phyloP scores from a whole-genome alignment of 2,329 filamentous ascomycete species.

The Beauveria varroae region DNA sequence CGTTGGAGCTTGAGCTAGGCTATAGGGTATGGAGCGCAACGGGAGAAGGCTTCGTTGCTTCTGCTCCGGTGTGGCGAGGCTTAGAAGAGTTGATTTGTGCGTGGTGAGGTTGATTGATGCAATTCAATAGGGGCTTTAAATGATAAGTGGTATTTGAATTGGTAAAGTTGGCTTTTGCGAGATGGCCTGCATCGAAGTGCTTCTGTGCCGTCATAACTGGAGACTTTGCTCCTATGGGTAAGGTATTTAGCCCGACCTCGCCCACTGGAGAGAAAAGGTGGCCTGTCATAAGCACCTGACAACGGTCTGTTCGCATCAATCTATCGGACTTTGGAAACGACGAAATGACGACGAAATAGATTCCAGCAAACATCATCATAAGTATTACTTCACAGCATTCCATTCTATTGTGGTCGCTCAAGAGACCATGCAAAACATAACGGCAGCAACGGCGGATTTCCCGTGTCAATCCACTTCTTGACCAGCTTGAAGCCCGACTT shows the following conservation, averaged over 20 bases:
- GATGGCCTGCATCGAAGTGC: background rate
- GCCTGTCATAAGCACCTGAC: background rate
- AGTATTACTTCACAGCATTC: no score
- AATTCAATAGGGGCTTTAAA: background rate
- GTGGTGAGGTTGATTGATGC: background rate
- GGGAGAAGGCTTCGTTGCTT: background rate
- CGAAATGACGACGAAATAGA: background rate
- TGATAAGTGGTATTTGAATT: background rate
- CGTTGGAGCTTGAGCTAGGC: background rate
- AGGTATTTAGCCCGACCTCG: no score
- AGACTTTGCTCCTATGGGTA: background rate
- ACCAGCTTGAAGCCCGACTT: slow-evolving; percentile 48
- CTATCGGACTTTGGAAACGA: background rate
- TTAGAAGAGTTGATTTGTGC: background rate
- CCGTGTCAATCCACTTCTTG: slow-evolving; percentile 26
- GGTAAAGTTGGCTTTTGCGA: background rate
- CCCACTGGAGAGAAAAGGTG: background rate
- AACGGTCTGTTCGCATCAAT: background rate
- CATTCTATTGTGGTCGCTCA: background rate
- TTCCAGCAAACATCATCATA: background rate
- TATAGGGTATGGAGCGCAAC: background rate
- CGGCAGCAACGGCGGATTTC: slow-evolving; percentile 1
- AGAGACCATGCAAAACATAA: background rate
- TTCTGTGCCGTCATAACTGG: background rate
- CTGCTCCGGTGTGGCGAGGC: background rate